Percentiles rank a stretch among this genome's conserved stretches.
phyloP scores from a whole-genome alignment of 768 basidiomycete genomes.

The Podaxis sp. region DNA sequence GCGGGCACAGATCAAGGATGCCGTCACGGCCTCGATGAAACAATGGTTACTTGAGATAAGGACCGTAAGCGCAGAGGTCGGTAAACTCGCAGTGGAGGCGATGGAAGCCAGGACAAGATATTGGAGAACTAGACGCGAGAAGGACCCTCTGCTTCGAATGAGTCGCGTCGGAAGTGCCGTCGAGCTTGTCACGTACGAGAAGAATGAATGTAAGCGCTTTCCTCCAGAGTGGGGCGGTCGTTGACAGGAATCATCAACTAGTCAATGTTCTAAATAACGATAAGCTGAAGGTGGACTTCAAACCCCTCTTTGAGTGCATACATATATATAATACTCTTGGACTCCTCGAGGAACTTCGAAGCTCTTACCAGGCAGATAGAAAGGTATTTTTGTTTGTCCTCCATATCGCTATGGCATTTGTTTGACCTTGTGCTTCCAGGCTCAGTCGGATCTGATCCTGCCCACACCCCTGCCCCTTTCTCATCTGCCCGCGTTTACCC shows the following conservation, averaged over 20 bases:
- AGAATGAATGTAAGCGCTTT: slow-evolving; percentile 80
- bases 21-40: slow-evolving; percentile 92
- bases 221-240: not conserved
- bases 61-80: slow-evolving; percentile 82
- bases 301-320: slow-evolving; percentile 92
- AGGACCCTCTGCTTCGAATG: slow-evolving; percentile 70
- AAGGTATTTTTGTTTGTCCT: slow-evolving; percentile 46
- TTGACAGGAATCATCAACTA: slow-evolving; percentile 26
- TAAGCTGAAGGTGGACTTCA: slow-evolving; percentile 85
- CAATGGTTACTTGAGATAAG: slow-evolving; percentile 96
- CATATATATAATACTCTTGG: slow-evolving; percentile 94
- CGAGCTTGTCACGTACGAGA: slow-evolving; percentile 88
- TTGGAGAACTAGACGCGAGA: slow-evolving; percentile 82
- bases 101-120: slow-evolving; percentile 82
- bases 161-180: slow-evolving; percentile 88
- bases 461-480: slow-evolving; percentile 64
- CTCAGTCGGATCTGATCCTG: slow-evolving; percentile 95
- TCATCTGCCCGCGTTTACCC: slow-evolving; percentile 71
- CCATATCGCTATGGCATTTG: not conserved
- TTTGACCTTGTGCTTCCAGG: slow-evolving; percentile 40
- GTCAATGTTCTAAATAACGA: slow-evolving; percentile 93
- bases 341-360: slow-evolving; percentile 84
- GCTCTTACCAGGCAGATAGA: slow-evolving; percentile 94
- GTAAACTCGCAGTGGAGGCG: slow-evolving; percentile 79
- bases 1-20: slow-evolving; percentile 84